Conservation (phyloP, 208 protist genomes). For the Trypanosoma scelopori region DNA sequence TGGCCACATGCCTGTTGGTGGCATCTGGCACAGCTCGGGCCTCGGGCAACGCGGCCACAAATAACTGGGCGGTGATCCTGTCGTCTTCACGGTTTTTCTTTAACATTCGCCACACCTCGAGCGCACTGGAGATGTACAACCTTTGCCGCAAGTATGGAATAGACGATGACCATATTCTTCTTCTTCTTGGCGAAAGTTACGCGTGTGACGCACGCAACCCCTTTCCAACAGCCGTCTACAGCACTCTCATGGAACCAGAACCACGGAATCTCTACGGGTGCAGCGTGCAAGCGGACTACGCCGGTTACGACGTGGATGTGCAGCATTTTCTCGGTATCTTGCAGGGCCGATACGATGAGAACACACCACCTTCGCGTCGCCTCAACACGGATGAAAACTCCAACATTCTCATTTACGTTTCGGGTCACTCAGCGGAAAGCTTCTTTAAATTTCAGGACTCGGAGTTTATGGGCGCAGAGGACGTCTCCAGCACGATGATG, state of each 20-base stretch:
- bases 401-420: constrained; percentile 97
- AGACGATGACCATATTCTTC: constrained; percentile 94
- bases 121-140: constrained; percentile 96
- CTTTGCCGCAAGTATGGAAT: constrained; percentile 94
- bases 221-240: constrained; percentile 79
- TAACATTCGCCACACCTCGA: constrained; percentile 98
- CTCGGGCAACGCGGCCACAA: constrained; percentile 18
- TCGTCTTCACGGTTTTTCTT: constrained; percentile 96
- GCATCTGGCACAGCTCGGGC: neutral
- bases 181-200: constrained; percentile 98
- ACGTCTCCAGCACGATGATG: constrained; percentile 94
- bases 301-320: constrained; percentile 96
- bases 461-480: constrained; percentile 86
- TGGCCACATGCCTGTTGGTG: constrained; percentile 15
- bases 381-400: constrained; percentile 93
- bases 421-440: constrained; percentile 95
- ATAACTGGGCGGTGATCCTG: constrained; percentile 96
- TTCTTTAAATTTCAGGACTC: constrained; percentile 98
- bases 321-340: constrained; percentile 95
- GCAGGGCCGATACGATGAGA: constrained; percentile 92
- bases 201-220: constrained; percentile 97
- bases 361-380: constrained; percentile 90
- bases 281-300: constrained; percentile 96
- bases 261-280: constrained; percentile 84
- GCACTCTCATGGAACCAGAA: constrained; percentile 22